Evolutionary conservation across 257 asterid genomes (phyloP).

Genomic region (Gentiana macrophylla): DNA sequence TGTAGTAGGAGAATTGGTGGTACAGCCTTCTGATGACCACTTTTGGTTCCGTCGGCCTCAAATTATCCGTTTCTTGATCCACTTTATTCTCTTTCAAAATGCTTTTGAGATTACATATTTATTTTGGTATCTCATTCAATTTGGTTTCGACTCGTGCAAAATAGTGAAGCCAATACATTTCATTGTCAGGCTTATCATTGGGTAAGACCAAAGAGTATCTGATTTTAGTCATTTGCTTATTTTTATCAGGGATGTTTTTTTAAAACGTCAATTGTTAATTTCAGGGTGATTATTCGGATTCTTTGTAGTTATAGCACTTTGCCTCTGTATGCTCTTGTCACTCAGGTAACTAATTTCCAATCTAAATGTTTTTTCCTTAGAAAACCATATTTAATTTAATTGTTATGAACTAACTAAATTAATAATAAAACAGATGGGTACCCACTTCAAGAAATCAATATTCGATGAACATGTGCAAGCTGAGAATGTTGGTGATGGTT

Average conservation of each 20-base stretch:
- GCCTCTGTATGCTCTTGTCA: constrained; percentile 88
- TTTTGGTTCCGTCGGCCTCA: constrained; percentile 85
- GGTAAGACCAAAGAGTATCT: constrained; percentile 28
- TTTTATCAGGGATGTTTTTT: too few species aligned
- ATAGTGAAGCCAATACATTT: constrained; percentile 77
- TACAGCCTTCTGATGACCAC: constrained; percentile 82
- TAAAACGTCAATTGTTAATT: not conserved
- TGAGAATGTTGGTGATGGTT: constrained; percentile 43
- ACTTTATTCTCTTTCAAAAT: constrained; percentile 92
- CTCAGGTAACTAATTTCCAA: constrained; percentile 53
- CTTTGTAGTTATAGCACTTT: constrained; percentile 94
- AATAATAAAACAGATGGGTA: constrained; percentile 65
- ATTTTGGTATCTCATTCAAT: constrained; percentile 72
- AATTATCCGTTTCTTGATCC: constrained; percentile 72
- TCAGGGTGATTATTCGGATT: constrained; percentile 74
- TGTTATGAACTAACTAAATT: too few species aligned
- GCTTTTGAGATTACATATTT: constrained; percentile 96
- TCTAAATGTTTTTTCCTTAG: too few species aligned
- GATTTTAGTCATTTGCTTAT: not conserved
- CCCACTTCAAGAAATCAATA: constrained; percentile 83
- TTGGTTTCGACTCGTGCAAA: constrained; percentile 70
- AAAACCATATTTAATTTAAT: too few species aligned
- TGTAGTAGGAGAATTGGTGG: constrained; percentile 81
- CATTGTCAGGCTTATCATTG: constrained; percentile 71
- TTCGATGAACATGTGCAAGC: constrained; percentile 83